Percentiles rank a stretch among this genome's conserved stretches.
Conservation (phyloP, 148 eudicot species). For the Fallopia convolvulus region DNA sequence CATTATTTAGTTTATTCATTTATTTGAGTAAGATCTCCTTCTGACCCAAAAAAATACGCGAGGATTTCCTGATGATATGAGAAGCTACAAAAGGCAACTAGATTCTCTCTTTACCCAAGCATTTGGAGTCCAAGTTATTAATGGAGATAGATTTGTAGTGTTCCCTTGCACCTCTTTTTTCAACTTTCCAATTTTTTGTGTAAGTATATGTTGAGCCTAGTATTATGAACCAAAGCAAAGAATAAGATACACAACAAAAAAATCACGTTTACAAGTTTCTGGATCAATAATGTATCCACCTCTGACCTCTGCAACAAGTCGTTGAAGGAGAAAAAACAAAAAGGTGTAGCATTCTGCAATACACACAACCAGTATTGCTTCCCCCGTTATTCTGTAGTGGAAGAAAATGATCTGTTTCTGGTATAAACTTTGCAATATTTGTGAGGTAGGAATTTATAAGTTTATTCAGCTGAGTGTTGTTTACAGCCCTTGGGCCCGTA, state of each 20-base stretch:
- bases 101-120: too few species aligned
- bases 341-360: not conserved
- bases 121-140: too few species aligned
- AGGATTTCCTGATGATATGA: too few species aligned
- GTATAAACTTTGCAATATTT: not conserved
- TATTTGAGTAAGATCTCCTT: too few species aligned
- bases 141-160: too few species aligned
- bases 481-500: constrained; percentile 85
- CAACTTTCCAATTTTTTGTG: too few species aligned
- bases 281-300: not conserved
- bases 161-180: too few species aligned
- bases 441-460: too few species aligned
- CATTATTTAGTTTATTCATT: not conserved
- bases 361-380: not conserved
- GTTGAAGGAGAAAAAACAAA: not conserved
- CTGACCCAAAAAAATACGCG: too few species aligned
- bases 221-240: not conserved
- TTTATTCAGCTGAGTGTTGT: constrained; percentile 58
- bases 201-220: too few species aligned
- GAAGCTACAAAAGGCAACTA: too few species aligned
- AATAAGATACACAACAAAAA: not conserved
- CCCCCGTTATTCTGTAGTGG: not conserved
- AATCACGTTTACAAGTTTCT: not conserved
- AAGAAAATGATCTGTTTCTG: not conserved
- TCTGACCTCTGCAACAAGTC: not conserved